phyloP scores from a whole-genome alignment of 257 asterid genomes.

The Craterostigma plantagineum region DNA sequence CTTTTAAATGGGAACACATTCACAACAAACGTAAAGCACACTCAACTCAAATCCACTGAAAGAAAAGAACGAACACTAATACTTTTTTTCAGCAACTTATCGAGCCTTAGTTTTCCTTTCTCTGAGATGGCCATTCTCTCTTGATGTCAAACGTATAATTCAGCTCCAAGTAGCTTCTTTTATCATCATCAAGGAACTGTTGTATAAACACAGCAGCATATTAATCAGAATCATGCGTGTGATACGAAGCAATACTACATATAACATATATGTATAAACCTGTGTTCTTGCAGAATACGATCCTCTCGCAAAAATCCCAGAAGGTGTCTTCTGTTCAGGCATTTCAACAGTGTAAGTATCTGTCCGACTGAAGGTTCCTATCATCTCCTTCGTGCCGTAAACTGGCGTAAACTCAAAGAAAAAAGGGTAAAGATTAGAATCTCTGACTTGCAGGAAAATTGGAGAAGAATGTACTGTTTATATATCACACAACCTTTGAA shows the following conservation, averaged over 20 bases:
- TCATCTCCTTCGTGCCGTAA: slow-evolving; percentile 85
- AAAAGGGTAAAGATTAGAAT: background rate
- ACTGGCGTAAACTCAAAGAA: slow-evolving; percentile 22
- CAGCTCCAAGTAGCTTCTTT: slow-evolving; percentile 88
- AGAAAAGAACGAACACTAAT: too few species aligned
- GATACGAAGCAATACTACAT: background rate
- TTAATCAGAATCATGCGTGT: background rate
- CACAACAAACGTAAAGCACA: too few species aligned
- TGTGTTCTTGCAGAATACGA: slow-evolving; percentile 80
- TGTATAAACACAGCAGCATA: background rate
- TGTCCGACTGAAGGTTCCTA: slow-evolving; percentile 85
- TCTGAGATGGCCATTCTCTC: slow-evolving; percentile 96
- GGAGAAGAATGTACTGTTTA: slow-evolving; percentile 1
- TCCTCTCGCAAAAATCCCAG: slow-evolving; percentile 88
- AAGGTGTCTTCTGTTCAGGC: slow-evolving; percentile 90
- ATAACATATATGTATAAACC: slow-evolving; percentile 37
- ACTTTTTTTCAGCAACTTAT: too few species aligned
- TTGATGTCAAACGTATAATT: slow-evolving; percentile 82
- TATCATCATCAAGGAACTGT: slow-evolving; percentile 89
- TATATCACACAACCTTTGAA: slow-evolving; percentile 57
- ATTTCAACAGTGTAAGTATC: slow-evolving; percentile 76
- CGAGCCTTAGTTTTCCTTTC: too few species aligned
- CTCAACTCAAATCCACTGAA: too few species aligned
- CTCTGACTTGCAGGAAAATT: background rate
- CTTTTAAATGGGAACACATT: too few species aligned